phyloP scores from a whole-genome alignment of 2,329 filamentous ascomycete species.

The Aspergillus ibericus region DNA sequence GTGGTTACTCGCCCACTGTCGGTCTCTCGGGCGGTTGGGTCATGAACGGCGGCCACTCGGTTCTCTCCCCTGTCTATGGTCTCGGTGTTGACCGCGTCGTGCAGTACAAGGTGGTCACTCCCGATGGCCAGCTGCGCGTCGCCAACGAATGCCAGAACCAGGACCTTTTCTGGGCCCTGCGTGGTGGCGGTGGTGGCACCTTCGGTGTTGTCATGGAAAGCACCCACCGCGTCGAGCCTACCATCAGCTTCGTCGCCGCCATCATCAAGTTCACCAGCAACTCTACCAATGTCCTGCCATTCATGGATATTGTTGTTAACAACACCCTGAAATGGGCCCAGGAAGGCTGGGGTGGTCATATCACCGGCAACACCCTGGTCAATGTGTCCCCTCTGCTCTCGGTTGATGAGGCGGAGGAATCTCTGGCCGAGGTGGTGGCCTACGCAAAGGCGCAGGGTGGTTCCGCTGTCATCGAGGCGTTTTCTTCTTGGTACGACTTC shows the following conservation, averaged over 20 bases:
- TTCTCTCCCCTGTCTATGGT: slow-evolving; percentile 29
- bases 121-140: slow-evolving; percentile 14
- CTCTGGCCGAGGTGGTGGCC: slow-evolving; percentile 10
- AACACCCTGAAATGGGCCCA: slow-evolving; percentile 21
- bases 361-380: slow-evolving; percentile 20
- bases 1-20: slow-evolving; percentile 18
- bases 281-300: slow-evolving; percentile 19
- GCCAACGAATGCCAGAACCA: slow-evolving; percentile 20
- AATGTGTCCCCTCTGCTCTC: slow-evolving; percentile 18
- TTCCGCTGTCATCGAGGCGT: slow-evolving; percentile 16
- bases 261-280: slow-evolving; percentile 19
- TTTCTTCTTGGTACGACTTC: slow-evolving; percentile 20
- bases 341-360: slow-evolving; percentile 26
- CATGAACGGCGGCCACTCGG: slow-evolving; percentile 30
- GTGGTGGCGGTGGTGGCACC: slow-evolving; percentile 21
- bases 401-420: slow-evolving; percentile 14
- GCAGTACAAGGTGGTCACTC: slow-evolving; percentile 30
- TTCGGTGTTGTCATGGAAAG: slow-evolving; percentile 19
- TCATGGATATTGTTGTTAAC: slow-evolving; percentile 24
- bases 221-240: slow-evolving; percentile 17
- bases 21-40: slow-evolving; percentile 29
- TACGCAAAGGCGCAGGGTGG: slow-evolving; percentile 16
- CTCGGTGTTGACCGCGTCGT: slow-evolving; percentile 31
- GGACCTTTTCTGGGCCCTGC: slow-evolving; percentile 24
- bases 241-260: slow-evolving; percentile 11